Evolutionary conservation across 2,329 filamentous ascomycete species (phyloP), one percentile per base, ranked within the genome.

Genomic region (Aurifilum marmelostoma): DNA sequence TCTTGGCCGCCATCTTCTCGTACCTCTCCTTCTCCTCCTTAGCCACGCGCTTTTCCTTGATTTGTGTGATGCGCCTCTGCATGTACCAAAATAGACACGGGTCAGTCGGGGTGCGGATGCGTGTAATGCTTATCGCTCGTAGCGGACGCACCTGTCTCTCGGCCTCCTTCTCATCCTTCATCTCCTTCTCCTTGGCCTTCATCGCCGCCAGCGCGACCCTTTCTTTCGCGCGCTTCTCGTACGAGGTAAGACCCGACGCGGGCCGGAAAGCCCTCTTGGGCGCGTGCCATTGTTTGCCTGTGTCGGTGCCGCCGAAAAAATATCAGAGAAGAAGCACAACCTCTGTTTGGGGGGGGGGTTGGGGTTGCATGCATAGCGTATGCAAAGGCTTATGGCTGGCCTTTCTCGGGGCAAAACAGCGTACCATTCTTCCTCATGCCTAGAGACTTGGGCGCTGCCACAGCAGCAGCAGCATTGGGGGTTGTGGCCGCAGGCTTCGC

Each of bases 131-230:
- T 62, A 61, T 65, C 47, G 56, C 60, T 34, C 27, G 24, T 43
- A 32, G 61, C 29, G 58, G 32, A 72, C 86, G 71, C 80, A 96
- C 94, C 85, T 95, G 85, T 81, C 93, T 87, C 80, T 91, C 91
- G n/a, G 91, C 88, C 78, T 97, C 94, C 82, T 97, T 97, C 83
- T 97, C 96, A 0, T 94, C 92, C 83, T 95, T 97, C 89, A 99
- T 89, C 80, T 97, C 94, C 81, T 92, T 94, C 82, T 98, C 96
- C 77, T 93, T 94, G 47, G 93, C 92, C 83, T 97, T 98, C 75
- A 92, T 88, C n/a, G 92, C 89, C 16, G 88, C 87, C 75, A 90
- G 86, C 9, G 89, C 87, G 71, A 89, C 87, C 65, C 93, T 88
- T 71, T 90, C 86, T 74, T 91, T 89, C 60, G 88, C 83, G 66